Evolutionary conservation across 2,329 filamentous ascomycete species (phyloP), one percentile per base, ranked within the genome.

Genomic region (Curvularia lunata): DNA sequence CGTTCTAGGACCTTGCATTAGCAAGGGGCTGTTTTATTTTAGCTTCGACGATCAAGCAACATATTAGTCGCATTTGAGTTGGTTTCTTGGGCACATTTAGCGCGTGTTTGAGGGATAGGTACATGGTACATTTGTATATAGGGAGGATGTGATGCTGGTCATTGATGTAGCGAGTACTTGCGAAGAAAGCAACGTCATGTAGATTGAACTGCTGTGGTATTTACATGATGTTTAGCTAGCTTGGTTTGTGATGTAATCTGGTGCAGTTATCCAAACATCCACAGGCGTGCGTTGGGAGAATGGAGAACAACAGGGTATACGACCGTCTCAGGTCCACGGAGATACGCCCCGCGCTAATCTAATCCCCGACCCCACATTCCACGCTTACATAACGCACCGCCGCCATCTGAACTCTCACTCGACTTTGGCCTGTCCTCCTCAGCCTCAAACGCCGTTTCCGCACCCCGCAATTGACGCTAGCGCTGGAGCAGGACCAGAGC

Each of bases 311-410:
- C 16, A 4, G 30, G 9, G 1, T 16, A 16, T 13, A 34, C 6
- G 30, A 34, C 30, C 2, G 6, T 34, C 12, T 32, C 18, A 42
- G 12, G 25, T 42, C 40, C 21, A 28, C 52, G 50, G 53, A 57
- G 47, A 37, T 54, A 34, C 21, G 12, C 47, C 32, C 38, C 51
- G 48, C 59, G 54, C 62, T 64, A 62, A 41, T 16, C 30, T 27
- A 54, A 56, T 18, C 47, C 18, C 51, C 53, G 46, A 58, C 27
- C 25, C 58, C 52, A 49, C 55, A 49, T 23, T 12, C 27, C 13
- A 43, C 49, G 49, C 56, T 62, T 56, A 58, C 56, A 51, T 62
- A 61, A 60, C 58, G 55, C 61, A 60, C 58, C 58, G 34, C 47
- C 46, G 32, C 48, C 30, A 38, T 41, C 40, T 41, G 48, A 40